Conservation (phyloP, 495 filamentous ascomycete genomes). For the Hypoxylon rickii region DNA sequence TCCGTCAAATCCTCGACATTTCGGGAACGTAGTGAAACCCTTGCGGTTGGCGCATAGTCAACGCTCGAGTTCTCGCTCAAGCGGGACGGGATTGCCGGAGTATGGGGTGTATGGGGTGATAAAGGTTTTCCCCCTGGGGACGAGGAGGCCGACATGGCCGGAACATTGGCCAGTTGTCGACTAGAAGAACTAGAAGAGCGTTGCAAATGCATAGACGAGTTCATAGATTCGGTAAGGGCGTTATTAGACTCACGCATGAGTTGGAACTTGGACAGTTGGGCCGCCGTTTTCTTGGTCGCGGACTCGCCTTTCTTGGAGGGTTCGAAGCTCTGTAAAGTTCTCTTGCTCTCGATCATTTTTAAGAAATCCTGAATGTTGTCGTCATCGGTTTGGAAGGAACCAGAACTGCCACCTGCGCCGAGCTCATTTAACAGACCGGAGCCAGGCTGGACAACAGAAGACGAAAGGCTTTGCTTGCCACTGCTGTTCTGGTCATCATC, state of each 20-base stretch:
- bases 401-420: constrained; percentile 71
- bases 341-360: constrained; percentile 79
- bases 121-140: constrained; percentile 84
- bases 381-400: constrained; percentile 82
- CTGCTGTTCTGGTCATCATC: constrained; percentile 88
- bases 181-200: constrained; percentile 84
- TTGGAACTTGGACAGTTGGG: constrained; percentile 76
- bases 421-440: constrained; percentile 79
- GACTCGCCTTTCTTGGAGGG: constrained; percentile 59
- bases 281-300: constrained; percentile 65
- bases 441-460: constrained; percentile 81
- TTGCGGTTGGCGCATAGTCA: constrained; percentile 61
- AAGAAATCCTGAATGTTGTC: constrained; percentile 93
- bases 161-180: constrained; percentile 79
- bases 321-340: constrained; percentile 74
- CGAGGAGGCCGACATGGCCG: constrained; percentile 85
- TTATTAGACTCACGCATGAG: constrained; percentile 85
- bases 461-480: constrained; percentile 82
- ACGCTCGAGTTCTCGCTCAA: constrained; percentile 84
- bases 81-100: constrained; percentile 89
- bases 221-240: constrained; percentile 84
- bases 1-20: constrained; percentile 42
- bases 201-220: constrained; percentile 78
- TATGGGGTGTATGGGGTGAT: constrained; percentile 92
- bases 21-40: constrained; percentile 20